phyloP scores from a whole-genome alignment of 2,329 filamentous ascomycete species.

The Diaporthe humulicola region DNA sequence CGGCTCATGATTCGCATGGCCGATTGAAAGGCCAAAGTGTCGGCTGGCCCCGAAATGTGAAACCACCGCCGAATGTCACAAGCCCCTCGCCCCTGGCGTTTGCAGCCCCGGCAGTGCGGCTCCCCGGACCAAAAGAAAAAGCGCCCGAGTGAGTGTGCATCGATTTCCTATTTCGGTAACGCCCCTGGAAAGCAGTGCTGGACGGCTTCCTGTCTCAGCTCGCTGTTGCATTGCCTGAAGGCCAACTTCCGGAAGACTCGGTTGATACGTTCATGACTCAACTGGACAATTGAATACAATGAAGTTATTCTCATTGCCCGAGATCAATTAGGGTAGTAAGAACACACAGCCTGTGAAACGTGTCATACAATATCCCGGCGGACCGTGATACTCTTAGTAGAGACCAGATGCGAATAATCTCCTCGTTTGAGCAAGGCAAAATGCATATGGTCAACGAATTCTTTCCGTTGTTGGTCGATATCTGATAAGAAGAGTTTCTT shows the following conservation, averaged over 20 bases:
- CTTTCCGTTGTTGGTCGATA: too few relatives aligned
- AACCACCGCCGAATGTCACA: slow-evolving; percentile 7
- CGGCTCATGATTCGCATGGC: slow-evolving; percentile 1
- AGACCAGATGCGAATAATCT: neutral
- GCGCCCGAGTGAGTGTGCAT: neutral
- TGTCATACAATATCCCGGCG: neutral
- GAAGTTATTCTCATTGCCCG: neutral
- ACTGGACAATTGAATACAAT: neutral
- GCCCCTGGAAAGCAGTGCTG: neutral
- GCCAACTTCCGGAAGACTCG: neutral
- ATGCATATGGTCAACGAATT: neutral
- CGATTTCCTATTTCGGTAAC: slow-evolving; percentile 14
- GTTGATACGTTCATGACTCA: slow-evolving; percentile 10
- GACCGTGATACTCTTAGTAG: neutral
- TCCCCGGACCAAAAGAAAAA: neutral
- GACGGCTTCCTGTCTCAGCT: neutral
- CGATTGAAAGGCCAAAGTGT: neutral
- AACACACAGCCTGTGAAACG: neutral
- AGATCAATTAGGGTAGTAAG: neutral
- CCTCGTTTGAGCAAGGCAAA: neutral
- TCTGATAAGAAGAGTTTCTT: too few relatives aligned
- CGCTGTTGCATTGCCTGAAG: neutral
- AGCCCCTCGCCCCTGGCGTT: slow-evolving; percentile 1
- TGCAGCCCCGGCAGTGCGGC: slow-evolving; percentile 1
- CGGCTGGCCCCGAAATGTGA: slow-evolving; percentile 28